These are phyloP conservation scores for Sanghuangporus weigelae DNA, from an alignment of 1,284 basidiomycete genomes.

Conservation along the genomic window DNA sequence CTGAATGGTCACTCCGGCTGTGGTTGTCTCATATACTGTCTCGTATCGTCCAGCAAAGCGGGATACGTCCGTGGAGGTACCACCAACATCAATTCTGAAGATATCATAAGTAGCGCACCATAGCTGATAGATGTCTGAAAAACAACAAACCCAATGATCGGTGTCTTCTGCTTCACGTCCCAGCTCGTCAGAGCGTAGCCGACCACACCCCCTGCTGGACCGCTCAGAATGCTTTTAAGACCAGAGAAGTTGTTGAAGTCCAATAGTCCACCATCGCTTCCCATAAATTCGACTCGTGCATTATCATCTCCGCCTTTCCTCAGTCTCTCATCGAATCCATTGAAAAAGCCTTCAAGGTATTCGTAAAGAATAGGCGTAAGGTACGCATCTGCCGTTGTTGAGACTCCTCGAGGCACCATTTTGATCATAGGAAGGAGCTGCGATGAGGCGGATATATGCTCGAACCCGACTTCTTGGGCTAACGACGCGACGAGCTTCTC, in stretches of 20 bases:
- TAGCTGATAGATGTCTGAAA: not conserved
- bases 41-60: slow-evolving; percentile 85
- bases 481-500: slow-evolving; percentile 71
- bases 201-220: slow-evolving; percentile 86
- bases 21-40: slow-evolving; percentile 86
- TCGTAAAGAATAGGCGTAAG: slow-evolving; percentile 84
- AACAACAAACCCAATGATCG: slow-evolving; percentile 67
- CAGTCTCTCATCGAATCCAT: slow-evolving; percentile 78
- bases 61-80: slow-evolving; percentile 89
- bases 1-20: slow-evolving; percentile 86
- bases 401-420: slow-evolving; percentile 90
- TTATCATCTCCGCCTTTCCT: slow-evolving; percentile 29
- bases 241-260: slow-evolving; percentile 85
- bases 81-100: slow-evolving; percentile 70
- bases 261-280: slow-evolving; percentile 82
- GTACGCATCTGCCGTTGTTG: slow-evolving; percentile 94
- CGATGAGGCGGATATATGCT: slow-evolving; percentile 84
- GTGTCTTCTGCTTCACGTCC: slow-evolving; percentile 59
- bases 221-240: slow-evolving; percentile 83
- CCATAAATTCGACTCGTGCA: slow-evolving; percentile 78
- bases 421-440: slow-evolving; percentile 92
- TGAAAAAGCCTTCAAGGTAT: slow-evolving; percentile 92
- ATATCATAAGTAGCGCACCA: not conserved
- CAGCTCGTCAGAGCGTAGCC: slow-evolving; percentile 83
- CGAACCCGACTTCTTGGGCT: slow-evolving; percentile 78